A percentile compares a stretch with the other conserved stretches of the same genome.
These are phyloP conservation scores for Ligustrum vulgare DNA, from an alignment of 257 asterid species.

Conservation along the genomic window DNA sequence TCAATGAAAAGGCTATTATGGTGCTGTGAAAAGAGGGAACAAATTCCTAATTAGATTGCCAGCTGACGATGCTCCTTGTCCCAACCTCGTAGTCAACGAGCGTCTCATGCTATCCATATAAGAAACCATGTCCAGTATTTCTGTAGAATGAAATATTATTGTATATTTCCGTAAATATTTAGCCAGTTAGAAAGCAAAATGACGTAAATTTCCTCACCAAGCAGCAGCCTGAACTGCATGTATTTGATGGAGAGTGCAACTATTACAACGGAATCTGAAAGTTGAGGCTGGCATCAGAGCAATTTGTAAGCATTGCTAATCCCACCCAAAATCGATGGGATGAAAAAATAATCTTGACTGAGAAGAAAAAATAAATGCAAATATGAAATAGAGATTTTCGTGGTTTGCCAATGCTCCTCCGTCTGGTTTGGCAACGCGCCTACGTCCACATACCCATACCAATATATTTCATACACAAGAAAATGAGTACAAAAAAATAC, in stretches of 20 bases:
- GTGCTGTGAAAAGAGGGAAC: slow-evolving; percentile 9
- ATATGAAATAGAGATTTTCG: too few species aligned
- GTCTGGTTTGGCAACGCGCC: too few species aligned
- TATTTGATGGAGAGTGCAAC: slow-evolving; percentile 36
- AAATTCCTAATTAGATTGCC: slow-evolving; percentile 27
- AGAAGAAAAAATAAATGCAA: too few species aligned
- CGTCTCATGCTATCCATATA: slow-evolving; percentile 33
- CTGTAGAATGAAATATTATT: slow-evolving; percentile 33
- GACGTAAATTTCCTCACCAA: slow-evolving; percentile 47
- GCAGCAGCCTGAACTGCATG: slow-evolving; percentile 47
- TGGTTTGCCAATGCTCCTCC: too few species aligned
- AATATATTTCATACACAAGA: too few species aligned
- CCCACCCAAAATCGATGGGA: too few species aligned
- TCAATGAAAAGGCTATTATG: background rate
- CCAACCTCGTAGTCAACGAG: slow-evolving; percentile 21
- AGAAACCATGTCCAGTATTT: slow-evolving; percentile 39
- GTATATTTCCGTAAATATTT: slow-evolving; percentile 1
- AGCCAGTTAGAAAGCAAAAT: background rate
- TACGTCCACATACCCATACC: too few species aligned
- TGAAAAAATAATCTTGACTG: too few species aligned
- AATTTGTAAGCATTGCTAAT: slow-evolving; percentile 4
- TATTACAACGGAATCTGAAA: slow-evolving; percentile 44
- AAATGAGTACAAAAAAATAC: too few species aligned
- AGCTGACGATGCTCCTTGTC: slow-evolving; percentile 29
- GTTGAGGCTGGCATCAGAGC: slow-evolving; percentile 6